Percentiles rank a stretch among this genome's conserved stretches.
Evolutionary conservation across 2,329 filamentous ascomycete genomes (phyloP).

Genomic region (Aphanoascus verrucosus): DNA sequence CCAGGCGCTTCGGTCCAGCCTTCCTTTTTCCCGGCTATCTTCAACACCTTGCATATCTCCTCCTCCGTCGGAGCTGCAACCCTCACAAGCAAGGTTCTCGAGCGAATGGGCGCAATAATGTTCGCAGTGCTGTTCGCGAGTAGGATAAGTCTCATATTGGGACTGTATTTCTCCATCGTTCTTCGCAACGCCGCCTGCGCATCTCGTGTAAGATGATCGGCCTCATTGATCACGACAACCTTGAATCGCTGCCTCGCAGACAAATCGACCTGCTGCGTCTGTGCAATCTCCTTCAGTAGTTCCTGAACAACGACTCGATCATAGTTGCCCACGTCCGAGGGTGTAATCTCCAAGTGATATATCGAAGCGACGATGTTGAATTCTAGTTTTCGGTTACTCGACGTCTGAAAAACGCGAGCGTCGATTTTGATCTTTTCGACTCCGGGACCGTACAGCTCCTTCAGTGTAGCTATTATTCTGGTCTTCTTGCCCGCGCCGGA

Average conservation of each 20-base stretch:
- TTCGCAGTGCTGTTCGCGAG: conserved; percentile 94
- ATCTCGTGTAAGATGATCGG: conserved; percentile 85
- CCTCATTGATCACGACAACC: conserved; percentile 98
- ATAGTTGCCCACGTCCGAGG: conserved; percentile 91
- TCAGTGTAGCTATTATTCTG: conserved; percentile 84
- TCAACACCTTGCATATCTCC: conserved; percentile 71
- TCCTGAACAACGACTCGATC: conserved; percentile 95
- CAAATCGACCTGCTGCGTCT: conserved; percentile 97
- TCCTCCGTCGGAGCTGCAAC: conserved; percentile 79
- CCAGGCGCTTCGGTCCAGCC: conserved; percentile 66
- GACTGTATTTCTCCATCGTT: conserved; percentile 99
- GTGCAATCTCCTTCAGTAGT: conserved; percentile 90
- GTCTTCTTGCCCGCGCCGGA: conserved; percentile 98
- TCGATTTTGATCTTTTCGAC: conserved; percentile 99
- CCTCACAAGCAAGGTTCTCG: conserved; percentile 77
- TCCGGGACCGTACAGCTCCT: conserved; percentile 87
- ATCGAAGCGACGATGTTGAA: conserved; percentile 98
- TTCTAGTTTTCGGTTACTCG: conserved; percentile 90
- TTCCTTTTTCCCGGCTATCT: conserved; percentile 62
- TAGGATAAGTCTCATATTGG: conserved; percentile 82
- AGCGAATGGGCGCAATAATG: conserved; percentile 96
- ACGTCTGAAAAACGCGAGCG: conserved; percentile 90
- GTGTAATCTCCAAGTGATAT: conserved; percentile 97
- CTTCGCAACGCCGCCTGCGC: conserved; percentile 87
- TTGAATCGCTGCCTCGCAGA: conserved; percentile 88